Conservation (phyloP, 148 eudicot genomes). For the Diospyros kaki region DNA sequence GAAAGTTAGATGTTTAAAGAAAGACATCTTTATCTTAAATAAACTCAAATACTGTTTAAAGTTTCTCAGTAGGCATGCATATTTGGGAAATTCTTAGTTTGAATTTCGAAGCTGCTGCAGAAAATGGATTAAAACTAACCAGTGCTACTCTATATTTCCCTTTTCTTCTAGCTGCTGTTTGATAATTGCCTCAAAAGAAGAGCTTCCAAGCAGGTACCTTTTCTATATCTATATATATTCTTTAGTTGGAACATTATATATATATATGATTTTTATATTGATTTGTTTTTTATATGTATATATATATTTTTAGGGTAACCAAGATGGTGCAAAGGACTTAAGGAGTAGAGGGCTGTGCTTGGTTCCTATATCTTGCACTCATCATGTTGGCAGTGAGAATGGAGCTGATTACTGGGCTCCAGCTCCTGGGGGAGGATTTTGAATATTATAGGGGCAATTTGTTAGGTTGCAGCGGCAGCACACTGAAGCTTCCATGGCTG, state of each 20-base stretch:
- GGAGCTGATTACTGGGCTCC: conserved; percentile 83
- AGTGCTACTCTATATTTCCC: not conserved
- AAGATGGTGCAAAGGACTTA: conserved; percentile 46
- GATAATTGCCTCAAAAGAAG: conserved; percentile 48
- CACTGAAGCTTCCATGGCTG: conserved; percentile 14
- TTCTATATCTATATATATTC: not conserved
- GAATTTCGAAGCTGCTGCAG: too few species aligned
- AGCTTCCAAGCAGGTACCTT: conserved; percentile 21
- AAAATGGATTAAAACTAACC: not conserved
- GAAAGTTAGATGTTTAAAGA: conserved; percentile 19
- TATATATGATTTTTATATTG: not conserved
- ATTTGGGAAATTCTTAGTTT: not conserved
- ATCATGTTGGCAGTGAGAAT: conserved; percentile 54
- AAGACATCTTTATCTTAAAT: conserved; percentile 28
- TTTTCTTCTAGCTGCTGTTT: conserved; percentile 39
- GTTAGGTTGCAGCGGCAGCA: not conserved
- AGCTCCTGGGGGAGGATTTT: conserved; percentile 53
- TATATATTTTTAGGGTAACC: conserved; percentile 23
- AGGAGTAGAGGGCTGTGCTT: conserved; percentile 70
- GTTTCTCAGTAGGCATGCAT: not conserved
- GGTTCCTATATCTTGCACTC: conserved; percentile 66
- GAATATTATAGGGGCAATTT: conserved; percentile 4
- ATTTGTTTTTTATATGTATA: not conserved
- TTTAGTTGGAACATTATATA: too few species aligned
- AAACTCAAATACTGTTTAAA: not conserved